Evolutionary conservation across 2,329 filamentous ascomycete species (phyloP).

Genomic region (Boeremia lycopersici): DNA sequence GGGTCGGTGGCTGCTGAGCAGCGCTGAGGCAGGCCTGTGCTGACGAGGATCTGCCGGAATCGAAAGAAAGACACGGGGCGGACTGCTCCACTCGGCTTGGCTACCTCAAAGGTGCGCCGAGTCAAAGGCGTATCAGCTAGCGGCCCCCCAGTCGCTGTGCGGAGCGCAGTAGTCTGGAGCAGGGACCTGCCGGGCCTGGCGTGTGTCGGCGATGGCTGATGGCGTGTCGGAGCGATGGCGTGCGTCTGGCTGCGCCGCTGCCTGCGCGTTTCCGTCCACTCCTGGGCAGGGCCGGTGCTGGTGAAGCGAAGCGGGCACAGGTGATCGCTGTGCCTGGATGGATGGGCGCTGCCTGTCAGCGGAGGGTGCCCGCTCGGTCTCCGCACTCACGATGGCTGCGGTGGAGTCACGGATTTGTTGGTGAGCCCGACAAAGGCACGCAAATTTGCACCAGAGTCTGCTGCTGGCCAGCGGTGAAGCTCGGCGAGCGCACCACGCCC

Average conservation of each 20-base stretch:
- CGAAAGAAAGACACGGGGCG: conserved; percentile 27
- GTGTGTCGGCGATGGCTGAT: conserved; percentile 18
- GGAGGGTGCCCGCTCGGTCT: conserved; percentile 14
- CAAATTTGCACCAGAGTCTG: conserved; percentile 19
- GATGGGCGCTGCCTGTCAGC: not conserved
- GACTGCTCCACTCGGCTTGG: conserved; percentile 31
- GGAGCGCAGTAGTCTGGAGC: conserved; percentile 18
- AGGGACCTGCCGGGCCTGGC: conserved; percentile 18
- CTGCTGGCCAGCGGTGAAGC: conserved; percentile 15
- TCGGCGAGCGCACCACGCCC: conserved; percentile 16
- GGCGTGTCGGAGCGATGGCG: conserved; percentile 26
- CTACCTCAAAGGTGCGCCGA: conserved; percentile 28
- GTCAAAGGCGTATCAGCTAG: conserved; percentile 30
- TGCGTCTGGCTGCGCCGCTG: conserved; percentile 22
- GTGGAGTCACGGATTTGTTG: conserved; percentile 10
- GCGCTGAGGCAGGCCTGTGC: conserved; percentile 31
- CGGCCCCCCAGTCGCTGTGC: conserved; percentile 23
- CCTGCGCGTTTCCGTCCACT: conserved; percentile 10
- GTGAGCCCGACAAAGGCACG: conserved; percentile 14
- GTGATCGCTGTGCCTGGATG: conserved; percentile 16
- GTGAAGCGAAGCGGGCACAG: conserved; percentile 2
- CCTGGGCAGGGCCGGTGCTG: conserved; percentile 11
- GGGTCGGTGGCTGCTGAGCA: conserved; percentile 36
- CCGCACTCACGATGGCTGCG: conserved; percentile 14
- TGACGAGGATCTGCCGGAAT: conserved; percentile 43